Conservation (phyloP, 345 rosid species). For the Populus simonii region DNA sequence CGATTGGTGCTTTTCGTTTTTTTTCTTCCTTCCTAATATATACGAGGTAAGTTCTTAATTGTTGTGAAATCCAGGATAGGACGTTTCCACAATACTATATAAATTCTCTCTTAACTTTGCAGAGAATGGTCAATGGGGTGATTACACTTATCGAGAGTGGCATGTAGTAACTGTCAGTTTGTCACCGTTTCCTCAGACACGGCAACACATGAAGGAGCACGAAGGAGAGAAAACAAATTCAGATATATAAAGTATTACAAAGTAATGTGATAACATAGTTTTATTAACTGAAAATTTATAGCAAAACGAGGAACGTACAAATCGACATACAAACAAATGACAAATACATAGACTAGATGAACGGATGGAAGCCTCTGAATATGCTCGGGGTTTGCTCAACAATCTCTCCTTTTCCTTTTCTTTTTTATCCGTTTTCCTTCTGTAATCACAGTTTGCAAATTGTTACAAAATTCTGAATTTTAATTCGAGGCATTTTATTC, state of each 20-base stretch:
- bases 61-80: not conserved
- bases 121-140: not conserved
- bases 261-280: not conserved
- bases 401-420: not conserved
- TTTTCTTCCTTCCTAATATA: no score
- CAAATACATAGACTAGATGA: not conserved
- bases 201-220: conserved; percentile 13
- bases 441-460: no score
- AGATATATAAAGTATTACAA: not conserved
- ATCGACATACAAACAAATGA: not conserved
- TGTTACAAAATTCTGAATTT: no score
- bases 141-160: conserved; percentile 4
- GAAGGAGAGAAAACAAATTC: not conserved
- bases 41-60: conserved; percentile 5
- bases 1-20: not conserved
- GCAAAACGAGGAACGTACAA: not conserved
- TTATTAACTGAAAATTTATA: not conserved
- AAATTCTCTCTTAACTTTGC: not conserved
- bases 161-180: not conserved
- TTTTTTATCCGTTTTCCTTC: not conserved
- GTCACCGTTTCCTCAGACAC: conserved; percentile 21
- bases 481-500: not conserved
- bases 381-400: not conserved
- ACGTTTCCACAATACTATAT: not conserved
- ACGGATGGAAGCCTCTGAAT: not conserved